Base-by-base conservation (phyloP, 2,329 filamentous ascomycete genomes). In the Nothophoma quercina region DNA sequence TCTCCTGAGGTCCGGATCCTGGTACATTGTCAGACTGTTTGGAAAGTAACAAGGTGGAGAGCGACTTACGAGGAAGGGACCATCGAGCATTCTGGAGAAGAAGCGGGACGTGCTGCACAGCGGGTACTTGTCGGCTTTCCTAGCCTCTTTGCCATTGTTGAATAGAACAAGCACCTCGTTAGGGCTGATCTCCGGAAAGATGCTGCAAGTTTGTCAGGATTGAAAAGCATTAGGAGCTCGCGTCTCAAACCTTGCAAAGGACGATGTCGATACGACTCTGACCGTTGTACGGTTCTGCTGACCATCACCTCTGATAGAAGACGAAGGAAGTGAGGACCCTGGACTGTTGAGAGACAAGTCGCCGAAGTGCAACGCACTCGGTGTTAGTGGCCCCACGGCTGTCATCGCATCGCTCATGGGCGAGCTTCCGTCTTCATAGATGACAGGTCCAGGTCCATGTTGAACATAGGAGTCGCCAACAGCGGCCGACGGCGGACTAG, bases 161-260 rank as follows among this genome's bases (percentile, higher is more conserved):
- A 62, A 68, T 18, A 51, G 15, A 5, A 68, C 25, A 33, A 61
- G 41, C 4, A 65, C 29, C 5, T 65, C 63, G 16, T 56, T 51
- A 7, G 39, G 51, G 10, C 34, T 33, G 21, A 64, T 47, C 6
- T 36, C 19, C 12, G 56, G 28, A 16, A 59, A 59, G 9, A 6
- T 19, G 8, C 62, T 65, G 38, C 8, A 12, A 7, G 6, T 1
- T 15, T 35, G 32, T 62, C 6, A 60, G 49, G 5, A 15, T 9
- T n/a, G 3, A 35, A 9, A 2, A 12, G 8, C 7, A 18, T 6
- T 4, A 10, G 18, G 25, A 12, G 12, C 4, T 4, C 4, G 4
- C 8, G 16, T 10, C 46, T 21, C 55, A 44, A 53, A 64, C 61
- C 19, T 22, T 4, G 30, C 34, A 34, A 64, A 55, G 7, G 39